phyloP scores from a whole-genome alignment of 2,329 filamentous ascomycete species.

The Zelopaecilomyces penicillatus region DNA sequence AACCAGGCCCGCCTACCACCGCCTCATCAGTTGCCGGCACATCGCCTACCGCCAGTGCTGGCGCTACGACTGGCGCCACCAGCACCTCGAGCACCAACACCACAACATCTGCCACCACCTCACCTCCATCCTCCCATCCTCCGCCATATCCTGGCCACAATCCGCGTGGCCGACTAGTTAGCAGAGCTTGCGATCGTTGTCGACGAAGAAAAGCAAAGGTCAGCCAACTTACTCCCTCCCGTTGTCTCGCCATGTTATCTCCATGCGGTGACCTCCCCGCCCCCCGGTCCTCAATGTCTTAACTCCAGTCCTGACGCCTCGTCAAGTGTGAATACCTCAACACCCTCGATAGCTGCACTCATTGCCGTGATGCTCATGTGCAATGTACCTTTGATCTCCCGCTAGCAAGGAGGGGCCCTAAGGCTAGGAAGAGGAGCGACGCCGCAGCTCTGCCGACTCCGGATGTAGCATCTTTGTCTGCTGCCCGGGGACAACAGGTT shows the following conservation, averaged over 20 bases:
- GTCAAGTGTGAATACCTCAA: constrained; percentile 21
- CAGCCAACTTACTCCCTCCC: constrained; percentile 4
- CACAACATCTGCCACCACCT: constrained; percentile 4
- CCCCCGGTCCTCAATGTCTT: no score
- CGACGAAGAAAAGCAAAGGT: constrained; percentile 29
- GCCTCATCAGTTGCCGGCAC: not conserved
- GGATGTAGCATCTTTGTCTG: constrained; percentile 7
- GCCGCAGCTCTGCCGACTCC: constrained; percentile 9
- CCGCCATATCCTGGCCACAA: constrained; percentile 4
- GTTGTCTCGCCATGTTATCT: not conserved
- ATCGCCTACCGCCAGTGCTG: not conserved
- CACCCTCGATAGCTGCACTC: constrained; percentile 18
- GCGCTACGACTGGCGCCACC: not conserved
- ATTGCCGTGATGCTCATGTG: constrained; percentile 23
- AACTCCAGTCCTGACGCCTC: constrained; percentile 1
- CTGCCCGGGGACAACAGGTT: not conserved
- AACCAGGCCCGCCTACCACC: not conserved
- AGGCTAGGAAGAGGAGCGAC: constrained; percentile 18
- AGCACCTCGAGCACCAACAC: constrained; percentile 2
- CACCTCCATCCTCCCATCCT: constrained; percentile 2
- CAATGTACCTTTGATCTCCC: constrained; percentile 31
- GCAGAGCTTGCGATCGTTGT: constrained; percentile 27
- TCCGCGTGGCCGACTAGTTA: constrained; percentile 10
- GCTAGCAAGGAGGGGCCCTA: constrained; percentile 29
- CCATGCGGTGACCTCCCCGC: constrained; percentile 1